phyloP scores from a whole-genome alignment of 192 early-diverging fungal genomes.

The Mortierella hygrophila region DNA sequence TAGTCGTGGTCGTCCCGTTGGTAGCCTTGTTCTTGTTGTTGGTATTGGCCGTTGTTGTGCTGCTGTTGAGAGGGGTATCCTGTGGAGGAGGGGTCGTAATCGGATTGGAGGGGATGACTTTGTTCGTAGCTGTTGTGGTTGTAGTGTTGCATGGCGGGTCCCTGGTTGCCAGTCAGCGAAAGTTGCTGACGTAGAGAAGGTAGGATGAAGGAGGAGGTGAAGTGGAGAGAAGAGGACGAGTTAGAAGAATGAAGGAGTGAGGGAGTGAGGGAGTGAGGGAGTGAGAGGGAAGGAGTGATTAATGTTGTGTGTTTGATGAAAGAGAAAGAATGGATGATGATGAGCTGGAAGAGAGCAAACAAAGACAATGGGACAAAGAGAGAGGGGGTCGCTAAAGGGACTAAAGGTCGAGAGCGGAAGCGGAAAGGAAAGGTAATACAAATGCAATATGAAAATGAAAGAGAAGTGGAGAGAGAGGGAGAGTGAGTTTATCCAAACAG shows the following conservation, averaged over 20 bases:
- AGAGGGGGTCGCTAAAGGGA: background rate
- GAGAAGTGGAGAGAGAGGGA: background rate
- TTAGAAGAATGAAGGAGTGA: background rate
- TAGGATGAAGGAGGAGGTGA: background rate
- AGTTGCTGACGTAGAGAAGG: slow-evolving; percentile 18
- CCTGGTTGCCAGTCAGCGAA: slow-evolving; percentile 24
- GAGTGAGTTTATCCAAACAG: background rate
- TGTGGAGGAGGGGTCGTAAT: slow-evolving; percentile 10
- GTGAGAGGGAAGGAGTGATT: background rate
- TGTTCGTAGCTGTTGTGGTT: background rate
- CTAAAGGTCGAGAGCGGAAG: background rate
- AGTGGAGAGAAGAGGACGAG: background rate
- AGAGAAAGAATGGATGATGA: background rate
- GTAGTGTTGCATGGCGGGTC: slow-evolving; percentile 21
- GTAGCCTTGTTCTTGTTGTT: background rate
- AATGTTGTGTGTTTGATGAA: background rate
- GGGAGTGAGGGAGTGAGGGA: slow-evolving; percentile 1
- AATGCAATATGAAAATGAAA: background rate
- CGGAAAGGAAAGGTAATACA: background rate
- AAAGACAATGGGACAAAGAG: background rate
- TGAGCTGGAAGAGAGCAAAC: background rate
- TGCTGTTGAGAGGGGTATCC: slow-evolving; percentile 14
- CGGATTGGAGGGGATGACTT: slow-evolving; percentile 25
- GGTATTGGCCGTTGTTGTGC: background rate
- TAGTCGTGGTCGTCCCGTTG: background rate